A percentile compares a stretch with the other conserved stretches of the same genome.
Conservation (phyloP, 2,329 filamentous ascomycete species). For the Ascochyta viciae-villosae region DNA sequence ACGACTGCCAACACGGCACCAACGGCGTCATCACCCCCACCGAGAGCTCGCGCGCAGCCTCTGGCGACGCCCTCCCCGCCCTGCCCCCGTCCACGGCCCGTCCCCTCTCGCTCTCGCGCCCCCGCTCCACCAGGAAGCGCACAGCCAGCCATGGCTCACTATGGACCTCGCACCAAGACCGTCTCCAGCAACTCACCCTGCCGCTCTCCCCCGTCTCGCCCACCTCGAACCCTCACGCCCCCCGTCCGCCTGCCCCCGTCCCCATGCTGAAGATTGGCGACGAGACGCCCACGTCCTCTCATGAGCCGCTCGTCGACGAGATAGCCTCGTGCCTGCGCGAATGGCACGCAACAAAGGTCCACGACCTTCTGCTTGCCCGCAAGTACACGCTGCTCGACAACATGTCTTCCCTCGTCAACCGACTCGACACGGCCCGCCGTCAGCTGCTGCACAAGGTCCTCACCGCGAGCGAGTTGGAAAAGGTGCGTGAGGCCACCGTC, state of each 20-base stretch:
- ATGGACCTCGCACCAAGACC: conserved; percentile 49
- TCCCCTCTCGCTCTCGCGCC: conserved; percentile 33
- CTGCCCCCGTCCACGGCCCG: conserved; percentile 33
- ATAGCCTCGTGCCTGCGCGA: conserved; percentile 95
- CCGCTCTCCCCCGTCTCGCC: conserved; percentile 51
- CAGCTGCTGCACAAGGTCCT: conserved; percentile 95
- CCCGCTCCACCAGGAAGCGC: conserved; percentile 42
- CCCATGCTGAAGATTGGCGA: conserved; percentile 98
- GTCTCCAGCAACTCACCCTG: conserved; percentile 48
- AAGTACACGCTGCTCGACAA: conserved; percentile 83
- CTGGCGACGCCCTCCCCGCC: conserved; percentile 35
- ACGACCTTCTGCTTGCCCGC: conserved; percentile 83
- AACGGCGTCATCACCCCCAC: conserved; percentile 49
- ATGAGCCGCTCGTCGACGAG: conserved; percentile 94
- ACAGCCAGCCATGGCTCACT: conserved; percentile 46
- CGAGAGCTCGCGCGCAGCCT: conserved; percentile 45
- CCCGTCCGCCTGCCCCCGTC: conserved; percentile 87
- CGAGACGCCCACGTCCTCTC: conserved; percentile 86
- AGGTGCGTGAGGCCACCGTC: conserved; percentile 84
- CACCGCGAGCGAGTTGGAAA: conserved; percentile 82
- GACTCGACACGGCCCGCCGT: conserved; percentile 83
- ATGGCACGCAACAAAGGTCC: conserved; percentile 97
- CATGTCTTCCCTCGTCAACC: conserved; percentile 79
- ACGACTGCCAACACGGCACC: conserved; percentile 31
- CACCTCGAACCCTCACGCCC: conserved; percentile 66